Conservation (phyloP, 2,329 filamentous ascomycete genomes). For the Penicillium sp. region DNA sequence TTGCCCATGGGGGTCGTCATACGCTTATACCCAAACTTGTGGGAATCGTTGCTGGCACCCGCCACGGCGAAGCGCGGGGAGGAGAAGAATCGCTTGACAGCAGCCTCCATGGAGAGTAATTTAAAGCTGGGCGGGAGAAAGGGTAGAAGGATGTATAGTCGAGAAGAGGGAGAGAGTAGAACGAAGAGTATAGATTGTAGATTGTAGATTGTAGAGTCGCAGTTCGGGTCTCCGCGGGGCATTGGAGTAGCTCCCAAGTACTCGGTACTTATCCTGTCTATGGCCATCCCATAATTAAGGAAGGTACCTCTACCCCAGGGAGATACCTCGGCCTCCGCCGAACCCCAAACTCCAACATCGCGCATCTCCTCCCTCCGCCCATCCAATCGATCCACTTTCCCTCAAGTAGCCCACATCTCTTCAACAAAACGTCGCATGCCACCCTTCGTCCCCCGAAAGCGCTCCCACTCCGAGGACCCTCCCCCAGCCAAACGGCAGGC, state of each 20-base stretch:
- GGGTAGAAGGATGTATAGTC: background rate
- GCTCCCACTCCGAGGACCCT: slow-evolving; percentile 40
- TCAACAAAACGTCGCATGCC: slow-evolving; percentile 42
- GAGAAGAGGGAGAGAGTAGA: background rate
- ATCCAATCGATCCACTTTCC: slow-evolving; percentile 8
- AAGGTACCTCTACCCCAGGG: background rate
- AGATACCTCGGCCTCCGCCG: slow-evolving; percentile 25
- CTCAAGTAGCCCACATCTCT: background rate
- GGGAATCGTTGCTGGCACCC: slow-evolving; percentile 81
- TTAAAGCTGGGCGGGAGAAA: background rate
- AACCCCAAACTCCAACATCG: slow-evolving; percentile 3
- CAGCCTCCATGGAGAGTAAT: slow-evolving; percentile 51
- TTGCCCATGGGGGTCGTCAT: slow-evolving; percentile 28
- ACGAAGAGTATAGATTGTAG: background rate
- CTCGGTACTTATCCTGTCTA: background rate
- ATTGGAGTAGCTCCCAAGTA: background rate
- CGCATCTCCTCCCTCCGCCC: slow-evolving; percentile 13
- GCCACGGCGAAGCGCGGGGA: slow-evolving; percentile 83
- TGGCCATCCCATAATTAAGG: background rate
- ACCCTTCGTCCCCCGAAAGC: slow-evolving; percentile 52
- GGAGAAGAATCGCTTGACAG: slow-evolving; percentile 78
- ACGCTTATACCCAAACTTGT: slow-evolving; percentile 91
- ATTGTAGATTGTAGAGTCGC: background rate
- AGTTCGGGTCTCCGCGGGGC: background rate
- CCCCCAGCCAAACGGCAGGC: slow-evolving; percentile 41